Base-by-base conservation (phyloP, 2,329 filamentous ascomycete species). In the Trichoderma sp. region DNA sequence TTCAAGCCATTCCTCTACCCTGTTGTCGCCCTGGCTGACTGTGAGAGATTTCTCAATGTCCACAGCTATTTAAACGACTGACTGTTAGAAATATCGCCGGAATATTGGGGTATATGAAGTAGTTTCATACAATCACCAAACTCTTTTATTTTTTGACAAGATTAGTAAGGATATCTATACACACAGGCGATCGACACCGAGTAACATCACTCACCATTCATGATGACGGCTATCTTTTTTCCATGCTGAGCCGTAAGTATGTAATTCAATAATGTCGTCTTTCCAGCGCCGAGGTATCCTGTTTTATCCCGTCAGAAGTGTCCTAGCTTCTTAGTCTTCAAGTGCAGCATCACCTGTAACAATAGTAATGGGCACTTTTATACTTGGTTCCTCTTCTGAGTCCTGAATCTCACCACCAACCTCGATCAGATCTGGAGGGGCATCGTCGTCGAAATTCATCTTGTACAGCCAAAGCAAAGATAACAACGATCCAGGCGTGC, bases 21-120 rank as follows among this genome's bases (percentile, higher is more conserved):
- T 88, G 78, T 95, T 89, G 50, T 90, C 92, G 72, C 91, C 92
- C 79, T 95, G 91, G 79, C 92, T 97, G 76, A 99, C 91, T 0
- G 95, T 98, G 73, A 99, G 86, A 57, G 94, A 95, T 80, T 97
- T 98, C 81, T 99, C 96, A 74, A 99, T 97, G 78, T 98, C 95
- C 76, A 94, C 87, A 69, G 95, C 93, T 95, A 72, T n/a, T 73
- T 17, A 75, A 70, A 70, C 17, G 7, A 6, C 15, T 4, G n/a
- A 17, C 15, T 3, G 36, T 74, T 30, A 74, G 70, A 53, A 66
- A n/a, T 7, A 17, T 20, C 6, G 47, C 30, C 30, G 12, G 15
- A 17, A 20, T 4, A 53, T 11, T 30, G 17, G 36, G 28, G 20
- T 9, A 28, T 2, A 20, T 15, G 20, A 70, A 73, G 74, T n/a